These are phyloP conservation scores for Balakata baccata DNA, from an alignment of 345 rosid species.

Conservation along the genomic window DNA sequence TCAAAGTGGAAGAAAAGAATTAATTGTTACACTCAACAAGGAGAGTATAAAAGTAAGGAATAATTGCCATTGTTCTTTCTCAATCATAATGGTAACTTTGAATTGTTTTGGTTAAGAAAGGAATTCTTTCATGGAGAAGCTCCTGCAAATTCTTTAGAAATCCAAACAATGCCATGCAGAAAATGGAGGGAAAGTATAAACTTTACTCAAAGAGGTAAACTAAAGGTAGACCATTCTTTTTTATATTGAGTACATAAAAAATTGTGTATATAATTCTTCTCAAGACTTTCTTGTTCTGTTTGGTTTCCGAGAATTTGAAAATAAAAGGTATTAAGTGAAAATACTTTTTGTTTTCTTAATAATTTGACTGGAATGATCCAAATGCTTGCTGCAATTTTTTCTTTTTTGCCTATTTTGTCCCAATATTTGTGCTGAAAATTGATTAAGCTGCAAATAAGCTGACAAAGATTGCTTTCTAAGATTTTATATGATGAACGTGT, in stretches of 20 bases:
- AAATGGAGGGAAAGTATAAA: slow-evolving; percentile 34
- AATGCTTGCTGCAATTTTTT: too few relatives aligned
- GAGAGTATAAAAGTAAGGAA: slow-evolving; percentile 14
- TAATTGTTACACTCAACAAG: slow-evolving; percentile 22
- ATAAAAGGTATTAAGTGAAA: too few relatives aligned
- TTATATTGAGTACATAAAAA: too few relatives aligned
- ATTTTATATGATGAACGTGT: too few relatives aligned
- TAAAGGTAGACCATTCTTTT: background rate
- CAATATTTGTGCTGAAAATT: too few relatives aligned
- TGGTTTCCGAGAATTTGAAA: background rate
- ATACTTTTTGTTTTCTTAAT: too few relatives aligned
- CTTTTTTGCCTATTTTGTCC: too few relatives aligned
- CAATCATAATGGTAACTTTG: slow-evolving; percentile 1
- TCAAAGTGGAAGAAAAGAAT: slow-evolving; percentile 54
- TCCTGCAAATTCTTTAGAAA: slow-evolving; percentile 7
- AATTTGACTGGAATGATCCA: too few relatives aligned
- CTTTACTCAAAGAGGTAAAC: slow-evolving; percentile 23
- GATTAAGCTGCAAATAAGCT: too few relatives aligned
- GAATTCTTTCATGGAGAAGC: slow-evolving; percentile 59
- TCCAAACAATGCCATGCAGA: slow-evolving; percentile 5
- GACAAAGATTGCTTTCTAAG: background rate
- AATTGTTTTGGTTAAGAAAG: slow-evolving; percentile 41
- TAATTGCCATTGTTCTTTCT: background rate
- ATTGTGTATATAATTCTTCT: too few relatives aligned
- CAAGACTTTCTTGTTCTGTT: background rate